Percentiles rank a stretch among this genome's conserved stretches.
Conservation (phyloP, 768 basidiomycete species). For the Amanita pseudoporphyria region DNA sequence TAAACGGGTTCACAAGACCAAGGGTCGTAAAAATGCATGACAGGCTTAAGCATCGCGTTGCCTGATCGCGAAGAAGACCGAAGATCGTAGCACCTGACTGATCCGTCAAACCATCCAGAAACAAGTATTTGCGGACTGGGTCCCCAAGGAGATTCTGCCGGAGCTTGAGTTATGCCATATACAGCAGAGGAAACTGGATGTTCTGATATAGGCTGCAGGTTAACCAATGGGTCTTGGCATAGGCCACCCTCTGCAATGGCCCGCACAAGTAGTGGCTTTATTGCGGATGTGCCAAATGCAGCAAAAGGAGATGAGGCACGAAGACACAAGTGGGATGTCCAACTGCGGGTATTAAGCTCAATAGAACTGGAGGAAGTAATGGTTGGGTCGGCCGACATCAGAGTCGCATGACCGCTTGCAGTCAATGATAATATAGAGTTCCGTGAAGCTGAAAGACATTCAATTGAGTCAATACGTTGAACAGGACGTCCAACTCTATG, state of each 20-base stretch:
- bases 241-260: conserved; percentile 37
- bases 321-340: conserved; percentile 51
- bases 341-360: conserved; percentile 44
- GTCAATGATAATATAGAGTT: conserved; percentile 47
- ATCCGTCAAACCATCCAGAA: conserved; percentile 79
- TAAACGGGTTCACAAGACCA: conserved; percentile 70
- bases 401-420: conserved; percentile 37
- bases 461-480: conserved; percentile 34
- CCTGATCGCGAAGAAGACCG: conserved; percentile 33
- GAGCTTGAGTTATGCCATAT: conserved; percentile 58
- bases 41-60: conserved; percentile 34
- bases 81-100: conserved; percentile 66
- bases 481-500: conserved; percentile 21
- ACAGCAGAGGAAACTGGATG: conserved; percentile 41
- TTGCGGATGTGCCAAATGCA: conserved; percentile 57
- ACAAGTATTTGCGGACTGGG: conserved; percentile 61
- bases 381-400: conserved; percentile 21
- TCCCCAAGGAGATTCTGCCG: conserved; percentile 58
- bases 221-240: conserved; percentile 35
- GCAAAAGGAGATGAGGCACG: conserved; percentile 47
- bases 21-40: conserved; percentile 54
- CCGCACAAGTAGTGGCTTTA: conserved; percentile 50
- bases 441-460: conserved; percentile 42
- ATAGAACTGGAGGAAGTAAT: conserved; percentile 22
- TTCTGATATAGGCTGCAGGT: conserved; percentile 31